Evolutionary conservation across 2,329 filamentous ascomycete species (phyloP).

Genomic region (Camillea tinctor): DNA sequence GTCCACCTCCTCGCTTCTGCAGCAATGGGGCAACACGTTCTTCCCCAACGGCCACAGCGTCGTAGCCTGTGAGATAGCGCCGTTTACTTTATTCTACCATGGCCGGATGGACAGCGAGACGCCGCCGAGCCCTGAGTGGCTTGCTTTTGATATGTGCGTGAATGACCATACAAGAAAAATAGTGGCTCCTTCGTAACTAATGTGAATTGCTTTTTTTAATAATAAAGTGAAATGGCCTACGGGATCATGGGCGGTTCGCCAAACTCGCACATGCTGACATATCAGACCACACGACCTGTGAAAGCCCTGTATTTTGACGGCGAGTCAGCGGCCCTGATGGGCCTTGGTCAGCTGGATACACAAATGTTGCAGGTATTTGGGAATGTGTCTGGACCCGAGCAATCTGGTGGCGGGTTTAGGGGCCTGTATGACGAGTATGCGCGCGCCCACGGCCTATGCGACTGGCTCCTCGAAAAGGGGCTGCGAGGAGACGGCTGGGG

Average conservation of each 20-base stretch:
- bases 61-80: constrained; percentile 44
- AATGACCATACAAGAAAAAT: background rate
- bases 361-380: constrained; percentile 52
- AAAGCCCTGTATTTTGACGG: constrained; percentile 51
- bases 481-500: constrained; percentile 47
- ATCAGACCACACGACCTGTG: constrained; percentile 43
- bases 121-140: constrained; percentile 50
- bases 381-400: constrained; percentile 38
- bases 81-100: constrained; percentile 49
- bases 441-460: constrained; percentile 45
- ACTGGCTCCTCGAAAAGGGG: constrained; percentile 40
- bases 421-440: constrained; percentile 46
- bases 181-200: constrained; percentile 7
- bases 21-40: constrained; percentile 51
- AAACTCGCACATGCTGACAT: constrained; percentile 46
- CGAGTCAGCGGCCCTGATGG: constrained; percentile 47
- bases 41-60: constrained; percentile 50
- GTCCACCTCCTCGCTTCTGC: constrained; percentile 44
- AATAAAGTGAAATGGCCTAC: constrained; percentile 47
- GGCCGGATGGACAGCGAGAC: constrained; percentile 40
- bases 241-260: constrained; percentile 47
- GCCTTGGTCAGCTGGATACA: constrained; percentile 43
- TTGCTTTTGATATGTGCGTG: constrained; percentile 46
- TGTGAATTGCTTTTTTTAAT: background rate
- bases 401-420: constrained; percentile 24